Conservation (phyloP, 352 stramenopile species). For the Thalassiosira ordinaria region DNA sequence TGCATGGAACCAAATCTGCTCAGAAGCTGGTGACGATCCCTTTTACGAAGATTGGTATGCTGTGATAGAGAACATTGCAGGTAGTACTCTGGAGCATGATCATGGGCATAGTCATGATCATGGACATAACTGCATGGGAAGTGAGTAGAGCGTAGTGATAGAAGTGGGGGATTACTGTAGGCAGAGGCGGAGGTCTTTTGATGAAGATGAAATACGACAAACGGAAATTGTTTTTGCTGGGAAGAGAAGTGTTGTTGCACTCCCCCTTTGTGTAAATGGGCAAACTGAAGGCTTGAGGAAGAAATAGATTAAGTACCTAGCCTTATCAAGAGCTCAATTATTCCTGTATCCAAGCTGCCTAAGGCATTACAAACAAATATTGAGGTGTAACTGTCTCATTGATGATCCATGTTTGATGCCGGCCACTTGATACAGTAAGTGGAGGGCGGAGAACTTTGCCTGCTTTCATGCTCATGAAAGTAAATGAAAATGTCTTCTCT, state of each 20-base stretch:
- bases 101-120: constrained; percentile 39
- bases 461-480: constrained; percentile 62
- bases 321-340: too few relatives aligned
- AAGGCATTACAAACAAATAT: constrained; percentile 59
- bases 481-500: constrained; percentile 67
- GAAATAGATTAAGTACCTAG: too few relatives aligned
- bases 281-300: too few relatives aligned
- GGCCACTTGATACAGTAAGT: constrained; percentile 57
- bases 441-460: constrained; percentile 58
- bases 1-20: too few relatives aligned
- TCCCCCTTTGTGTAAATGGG: too few relatives aligned
- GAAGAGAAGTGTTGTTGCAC: too few relatives aligned
- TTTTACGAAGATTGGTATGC: constrained; percentile 51
- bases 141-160: too few relatives aligned
- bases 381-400: constrained; percentile 36
- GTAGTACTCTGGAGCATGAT: neutral
- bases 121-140: neutral
- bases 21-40: constrained; percentile 43
- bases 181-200: neutral
- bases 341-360: too few relatives aligned
- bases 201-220: too few relatives aligned
- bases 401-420: constrained; percentile 75
- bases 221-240: too few relatives aligned
- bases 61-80: constrained; percentile 15
- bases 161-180: neutral